phyloP scores from a whole-genome alignment of 1,284 basidiomycete genomes.

The Fomitiporia mediterranea region DNA sequence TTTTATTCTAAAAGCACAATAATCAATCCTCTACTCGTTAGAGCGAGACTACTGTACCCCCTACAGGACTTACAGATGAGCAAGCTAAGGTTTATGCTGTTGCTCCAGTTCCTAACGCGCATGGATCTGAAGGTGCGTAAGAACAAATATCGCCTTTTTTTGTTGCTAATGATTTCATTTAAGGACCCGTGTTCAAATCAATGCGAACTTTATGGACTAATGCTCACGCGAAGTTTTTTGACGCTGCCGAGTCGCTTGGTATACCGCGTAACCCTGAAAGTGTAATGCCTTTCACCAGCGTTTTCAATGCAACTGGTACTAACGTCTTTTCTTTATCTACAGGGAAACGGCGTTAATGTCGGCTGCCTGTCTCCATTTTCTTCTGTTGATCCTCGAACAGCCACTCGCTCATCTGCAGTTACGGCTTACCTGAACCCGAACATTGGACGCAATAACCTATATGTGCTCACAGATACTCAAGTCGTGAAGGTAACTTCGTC shows the following conservation, averaged over 20 bases:
- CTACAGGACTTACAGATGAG: not conserved
- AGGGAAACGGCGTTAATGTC: not conserved
- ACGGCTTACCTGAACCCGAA: slow-evolving; percentile 5
- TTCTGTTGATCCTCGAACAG: slow-evolving; percentile 5
- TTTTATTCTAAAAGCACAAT: too few species aligned
- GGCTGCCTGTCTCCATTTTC: not conserved
- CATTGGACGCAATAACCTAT: not conserved
- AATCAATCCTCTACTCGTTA: too few species aligned
- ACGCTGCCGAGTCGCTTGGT: not conserved
- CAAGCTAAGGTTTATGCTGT: not conserved
- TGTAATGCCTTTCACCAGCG: not conserved
- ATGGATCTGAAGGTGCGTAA: slow-evolving; percentile 2
- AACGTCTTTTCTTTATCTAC: not conserved
- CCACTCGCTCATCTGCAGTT: slow-evolving; percentile 5
- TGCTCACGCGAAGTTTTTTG: not conserved
- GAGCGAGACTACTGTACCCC: not conserved
- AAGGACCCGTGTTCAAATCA: slow-evolving; percentile 4
- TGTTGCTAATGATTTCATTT: too few species aligned
- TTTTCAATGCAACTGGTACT: too few species aligned
- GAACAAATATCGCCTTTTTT: not conserved
- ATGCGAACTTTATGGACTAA: not conserved
- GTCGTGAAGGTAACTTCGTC: slow-evolving; percentile 3
- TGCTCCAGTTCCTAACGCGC: not conserved
- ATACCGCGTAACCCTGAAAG: slow-evolving; percentile 2
- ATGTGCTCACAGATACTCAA: slow-evolving; percentile 7